Base-by-base conservation (phyloP, 177 flowering plant species). In the Tripterygium wilfordii region DNA sequence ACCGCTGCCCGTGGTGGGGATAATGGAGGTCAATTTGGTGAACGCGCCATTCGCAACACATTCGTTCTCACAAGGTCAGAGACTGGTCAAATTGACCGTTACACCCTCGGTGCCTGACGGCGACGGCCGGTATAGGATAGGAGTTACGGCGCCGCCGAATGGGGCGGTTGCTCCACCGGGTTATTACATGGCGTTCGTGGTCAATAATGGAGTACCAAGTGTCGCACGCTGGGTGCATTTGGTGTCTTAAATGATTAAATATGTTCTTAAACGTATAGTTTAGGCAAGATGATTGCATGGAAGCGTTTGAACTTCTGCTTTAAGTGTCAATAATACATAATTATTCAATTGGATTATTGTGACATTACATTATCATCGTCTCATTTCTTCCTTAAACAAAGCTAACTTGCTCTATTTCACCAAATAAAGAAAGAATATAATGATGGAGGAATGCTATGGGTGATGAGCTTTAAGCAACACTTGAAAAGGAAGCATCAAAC, bases 161-260 rank as follows among this genome's bases (percentile, higher is more conserved):
- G 66, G 75, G 32, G 70, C 38, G 63, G 82, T 88, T 39, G 96
- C 96, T 45, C 98, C 96, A 32, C 95, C 98, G 1, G 84, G 95
- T 25, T 88, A 78, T 50, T 91, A 91, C 56, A 88, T 91, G 98
- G 74, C 67, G 20, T 91, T 83, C 26, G 95, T 70, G 0, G 92
- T 88, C 31, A 88, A 88, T 33, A 82, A 76, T 44, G 98, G 95
- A 3, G 95, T 91, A 48, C 98, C 96, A 26, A 85, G 98, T 50
- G 66, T 83, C 1, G 95, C 92, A 10, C 57, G 61, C 22, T 91
- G 98, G 96, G 70, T 88, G 10, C 91, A 81, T 32, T 24, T 90
- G 20, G 54, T 48, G 14, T 6, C 69, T 27, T 71, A 37, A 50
- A 37, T 57, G 5, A 8, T 16, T 1, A 9, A 32, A 10, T 32